Evolutionary conservation across 1,284 basidiomycete species (phyloP).

Genomic region (Apiotrichum siamense): DNA sequence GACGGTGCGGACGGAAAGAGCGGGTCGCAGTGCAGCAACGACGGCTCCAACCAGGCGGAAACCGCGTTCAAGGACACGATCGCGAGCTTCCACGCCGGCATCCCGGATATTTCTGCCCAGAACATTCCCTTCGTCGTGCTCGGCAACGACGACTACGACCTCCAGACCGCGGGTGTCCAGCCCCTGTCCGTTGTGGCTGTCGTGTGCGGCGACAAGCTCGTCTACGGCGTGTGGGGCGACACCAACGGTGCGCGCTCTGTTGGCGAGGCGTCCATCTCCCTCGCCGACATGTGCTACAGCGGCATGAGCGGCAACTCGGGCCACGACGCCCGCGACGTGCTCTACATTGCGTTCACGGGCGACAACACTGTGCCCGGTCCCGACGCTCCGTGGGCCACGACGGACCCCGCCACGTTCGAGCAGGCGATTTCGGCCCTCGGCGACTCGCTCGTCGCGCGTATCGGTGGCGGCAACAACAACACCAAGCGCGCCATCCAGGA

Average conservation of each 20-base stretch:
- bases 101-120: background rate
- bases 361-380: background rate
- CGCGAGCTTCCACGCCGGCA: background rate
- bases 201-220: background rate
- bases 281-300: background rate
- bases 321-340: background rate
- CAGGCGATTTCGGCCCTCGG: background rate
- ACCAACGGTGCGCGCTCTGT: background rate
- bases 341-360: background rate
- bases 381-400: background rate
- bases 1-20: background rate
- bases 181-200: background rate
- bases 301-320: background rate
- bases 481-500: too few species aligned
- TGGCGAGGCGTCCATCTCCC: background rate
- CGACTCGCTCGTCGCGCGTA: background rate
- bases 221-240: conserved; percentile 1
- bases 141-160: background rate
- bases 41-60: background rate
- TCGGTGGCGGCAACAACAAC: background rate
- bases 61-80: background rate
- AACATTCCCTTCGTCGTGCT: background rate
- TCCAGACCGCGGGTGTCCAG: background rate
- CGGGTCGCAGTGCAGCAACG: background rate
- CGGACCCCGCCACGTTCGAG: background rate